Conservation (phyloP, 192 early-diverging fungal genomes). For the Dimargaris verticillata region DNA sequence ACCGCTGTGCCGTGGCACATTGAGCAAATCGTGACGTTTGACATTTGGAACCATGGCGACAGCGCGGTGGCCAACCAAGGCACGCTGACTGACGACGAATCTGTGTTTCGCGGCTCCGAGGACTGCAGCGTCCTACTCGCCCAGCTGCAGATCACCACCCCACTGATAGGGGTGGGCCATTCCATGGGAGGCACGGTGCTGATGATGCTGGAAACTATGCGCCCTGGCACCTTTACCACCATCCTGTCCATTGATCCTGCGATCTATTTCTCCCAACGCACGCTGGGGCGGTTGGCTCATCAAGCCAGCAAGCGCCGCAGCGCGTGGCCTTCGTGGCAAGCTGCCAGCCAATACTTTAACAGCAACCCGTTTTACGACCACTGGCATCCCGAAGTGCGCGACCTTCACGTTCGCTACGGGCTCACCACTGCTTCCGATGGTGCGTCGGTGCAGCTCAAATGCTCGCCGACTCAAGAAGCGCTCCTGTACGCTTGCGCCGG, state of each 20-base stretch:
- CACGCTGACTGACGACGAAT: neutral
- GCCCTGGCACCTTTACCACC: neutral
- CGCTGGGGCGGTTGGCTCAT: neutral
- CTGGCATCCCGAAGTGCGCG: too few species aligned
- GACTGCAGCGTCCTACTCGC: neutral
- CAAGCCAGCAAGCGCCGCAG: neutral
- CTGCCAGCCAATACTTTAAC: too few species aligned
- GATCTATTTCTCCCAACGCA: neutral
- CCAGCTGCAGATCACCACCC: slow-evolving; percentile 14
- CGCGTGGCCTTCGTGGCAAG: too few species aligned
- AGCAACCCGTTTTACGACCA: too few species aligned
- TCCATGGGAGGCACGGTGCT: slow-evolving; percentile 21
- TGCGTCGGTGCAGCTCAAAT: too few species aligned
- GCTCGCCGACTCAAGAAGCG: slow-evolving; percentile 19
- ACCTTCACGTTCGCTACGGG: too few species aligned
- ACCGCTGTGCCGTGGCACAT: slow-evolving; percentile 16
- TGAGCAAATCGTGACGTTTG: slow-evolving; percentile 19
- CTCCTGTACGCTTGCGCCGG: slow-evolving; percentile 15
- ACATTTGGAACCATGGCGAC: slow-evolving; percentile 29
- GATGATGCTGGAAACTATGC: neutral
- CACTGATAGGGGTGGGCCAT: slow-evolving; percentile 24
- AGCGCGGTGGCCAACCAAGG: slow-evolving; percentile 20
- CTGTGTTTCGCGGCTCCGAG: too few species aligned
- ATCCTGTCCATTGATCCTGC: neutral
- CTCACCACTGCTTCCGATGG: too few species aligned